Conservation (phyloP, 2,329 filamentous ascomycete genomes). For the Lachnellula hyalina region DNA sequence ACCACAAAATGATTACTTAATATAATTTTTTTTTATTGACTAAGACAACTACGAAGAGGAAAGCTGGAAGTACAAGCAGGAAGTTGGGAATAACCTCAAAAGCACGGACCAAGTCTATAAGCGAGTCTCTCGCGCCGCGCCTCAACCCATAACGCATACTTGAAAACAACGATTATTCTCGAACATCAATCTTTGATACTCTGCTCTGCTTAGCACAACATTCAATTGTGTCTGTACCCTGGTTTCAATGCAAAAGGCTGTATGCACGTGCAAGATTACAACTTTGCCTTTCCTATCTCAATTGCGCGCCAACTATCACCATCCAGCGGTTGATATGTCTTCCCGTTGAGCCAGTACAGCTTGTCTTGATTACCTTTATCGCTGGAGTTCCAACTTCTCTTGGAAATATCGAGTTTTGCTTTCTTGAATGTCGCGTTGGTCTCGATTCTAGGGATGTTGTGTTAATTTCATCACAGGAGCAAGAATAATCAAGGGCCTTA, state of each 20-base stretch:
- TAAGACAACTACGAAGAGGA: too few species aligned
- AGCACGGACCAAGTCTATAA: too few species aligned
- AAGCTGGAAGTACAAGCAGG: too few species aligned
- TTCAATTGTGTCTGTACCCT: background rate
- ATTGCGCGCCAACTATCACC: slow-evolving; percentile 36
- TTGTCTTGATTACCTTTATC: slow-evolving; percentile 32
- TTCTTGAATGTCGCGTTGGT: slow-evolving; percentile 47
- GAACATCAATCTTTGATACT: too few species aligned
- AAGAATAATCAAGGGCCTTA: slow-evolving; percentile 24
- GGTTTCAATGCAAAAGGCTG: background rate
- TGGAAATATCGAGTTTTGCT: slow-evolving; percentile 39
- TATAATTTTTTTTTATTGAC: too few species aligned
- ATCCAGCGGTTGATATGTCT: slow-evolving; percentile 35
- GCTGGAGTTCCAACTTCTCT: slow-evolving; percentile 36
- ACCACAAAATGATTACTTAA: too few species aligned
- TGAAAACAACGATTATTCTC: too few species aligned
- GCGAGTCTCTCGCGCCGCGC: too few species aligned
- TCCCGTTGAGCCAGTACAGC: slow-evolving; percentile 41
- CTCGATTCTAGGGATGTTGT: slow-evolving; percentile 29
- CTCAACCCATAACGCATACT: too few species aligned
- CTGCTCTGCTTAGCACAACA: too few species aligned
- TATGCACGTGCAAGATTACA: slow-evolving; percentile 11
- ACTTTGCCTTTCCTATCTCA: slow-evolving; percentile 38
- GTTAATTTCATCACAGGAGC: background rate
- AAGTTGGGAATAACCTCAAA: too few species aligned